A percentile compares a stretch with the other conserved stretches of the same genome.
phyloP scores from a whole-genome alignment of 441 rosid genomes.

The Populus hybrid region DNA sequence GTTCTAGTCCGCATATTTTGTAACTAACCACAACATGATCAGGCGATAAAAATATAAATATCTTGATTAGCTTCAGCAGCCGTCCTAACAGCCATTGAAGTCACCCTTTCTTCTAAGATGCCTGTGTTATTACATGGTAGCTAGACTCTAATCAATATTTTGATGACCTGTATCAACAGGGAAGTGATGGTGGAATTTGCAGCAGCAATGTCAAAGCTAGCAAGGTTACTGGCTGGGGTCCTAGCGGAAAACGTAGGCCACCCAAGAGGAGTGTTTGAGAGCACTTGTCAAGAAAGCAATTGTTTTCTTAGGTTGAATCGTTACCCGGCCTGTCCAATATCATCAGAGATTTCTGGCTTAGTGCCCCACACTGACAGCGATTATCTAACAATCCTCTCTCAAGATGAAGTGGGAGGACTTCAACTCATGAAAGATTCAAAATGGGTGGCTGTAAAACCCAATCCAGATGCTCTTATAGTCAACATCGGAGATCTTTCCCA shows the following conservation, averaged over 20 bases:
- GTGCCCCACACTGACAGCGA: constrained; percentile 75
- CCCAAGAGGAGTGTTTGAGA: constrained; percentile 19
- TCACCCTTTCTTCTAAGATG: too few relatives aligned
- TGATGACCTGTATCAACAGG: constrained; percentile 21
- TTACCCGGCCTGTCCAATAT: constrained; percentile 52
- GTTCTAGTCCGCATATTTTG: not conserved
- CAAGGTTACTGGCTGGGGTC: constrained; percentile 45
- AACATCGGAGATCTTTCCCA: constrained; percentile 73
- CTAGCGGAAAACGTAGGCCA: constrained; percentile 43
- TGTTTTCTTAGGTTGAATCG: constrained; percentile 62
- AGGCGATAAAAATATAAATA: not conserved
- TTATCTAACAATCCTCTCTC: constrained; percentile 58
- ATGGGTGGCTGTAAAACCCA: constrained; percentile 65
- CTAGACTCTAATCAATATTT: not conserved
- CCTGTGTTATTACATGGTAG: not conserved
- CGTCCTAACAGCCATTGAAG: not conserved
- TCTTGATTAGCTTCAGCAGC: not conserved
- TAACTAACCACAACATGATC: not conserved
- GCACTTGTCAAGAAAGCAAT: constrained; percentile 44
- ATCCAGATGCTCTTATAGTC: constrained; percentile 59
- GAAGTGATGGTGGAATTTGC: constrained; percentile 48
- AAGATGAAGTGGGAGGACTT: constrained; percentile 71
- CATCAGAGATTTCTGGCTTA: constrained; percentile 41
- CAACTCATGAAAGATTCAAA: constrained; percentile 63
- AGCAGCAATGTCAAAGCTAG: constrained; percentile 49